A percentile compares a stretch with the other conserved stretches of the same genome.
phyloP scores from a whole-genome alignment of 164 flowering plant species.

The Tetrastigma voinierianum region DNA sequence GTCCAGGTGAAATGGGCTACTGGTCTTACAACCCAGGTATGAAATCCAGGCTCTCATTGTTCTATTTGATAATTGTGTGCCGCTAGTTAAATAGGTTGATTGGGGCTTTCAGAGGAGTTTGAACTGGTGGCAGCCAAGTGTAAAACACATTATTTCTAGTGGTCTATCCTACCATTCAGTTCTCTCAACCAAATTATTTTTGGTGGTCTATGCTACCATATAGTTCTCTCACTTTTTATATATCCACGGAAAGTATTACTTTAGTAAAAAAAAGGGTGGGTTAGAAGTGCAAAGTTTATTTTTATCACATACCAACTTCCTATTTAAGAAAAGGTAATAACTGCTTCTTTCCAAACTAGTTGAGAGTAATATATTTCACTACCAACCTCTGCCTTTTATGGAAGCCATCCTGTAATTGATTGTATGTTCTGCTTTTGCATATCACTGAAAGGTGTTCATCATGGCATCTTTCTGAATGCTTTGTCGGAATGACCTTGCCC shows the following conservation, averaged over 20 bases:
- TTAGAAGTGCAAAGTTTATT: no score
- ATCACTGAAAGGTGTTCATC: background rate
- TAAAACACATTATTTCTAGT: background rate
- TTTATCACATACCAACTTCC: background rate
- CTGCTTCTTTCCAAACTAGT: background rate
- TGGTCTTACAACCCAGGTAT: slow-evolving; percentile 70
- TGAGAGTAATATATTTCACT: background rate
- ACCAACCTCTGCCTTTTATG: background rate
- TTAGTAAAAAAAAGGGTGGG: no score
- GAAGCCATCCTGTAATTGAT: background rate
- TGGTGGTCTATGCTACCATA: no score
- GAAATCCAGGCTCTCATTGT: slow-evolving; percentile 4
- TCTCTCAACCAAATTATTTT: background rate
- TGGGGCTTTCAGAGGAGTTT: no score
- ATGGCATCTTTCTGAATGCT: background rate
- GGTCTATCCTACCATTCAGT: no score
- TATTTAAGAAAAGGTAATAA: background rate
- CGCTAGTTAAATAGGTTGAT: background rate
- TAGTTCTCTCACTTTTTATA: no score
- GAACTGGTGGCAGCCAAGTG: background rate
- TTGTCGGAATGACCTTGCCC: slow-evolving; percentile 3
- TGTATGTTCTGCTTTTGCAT: background rate
- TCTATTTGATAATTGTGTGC: background rate
- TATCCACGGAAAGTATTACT: no score
- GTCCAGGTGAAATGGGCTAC: slow-evolving; percentile 85